A percentile compares a stretch with the other conserved stretches of the same genome.
phyloP scores from a whole-genome alignment of 306 rosid genomes.

The Begonia masoniana region DNA sequence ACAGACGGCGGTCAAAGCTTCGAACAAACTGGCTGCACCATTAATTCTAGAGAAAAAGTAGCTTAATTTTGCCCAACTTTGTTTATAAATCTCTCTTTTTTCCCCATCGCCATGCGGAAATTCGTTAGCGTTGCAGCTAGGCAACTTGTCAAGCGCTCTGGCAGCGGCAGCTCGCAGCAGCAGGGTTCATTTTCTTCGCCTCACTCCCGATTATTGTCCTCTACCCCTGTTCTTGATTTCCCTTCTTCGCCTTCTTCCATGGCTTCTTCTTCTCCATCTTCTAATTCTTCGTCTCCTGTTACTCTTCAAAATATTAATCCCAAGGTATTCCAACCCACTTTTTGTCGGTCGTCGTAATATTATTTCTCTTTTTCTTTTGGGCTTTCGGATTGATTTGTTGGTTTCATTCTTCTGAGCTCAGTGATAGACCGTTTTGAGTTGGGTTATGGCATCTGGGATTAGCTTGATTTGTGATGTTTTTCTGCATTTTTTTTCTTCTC shows the following conservation, averaged over 20 bases:
- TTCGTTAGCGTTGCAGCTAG: constrained; percentile 35
- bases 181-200: constrained; percentile 10
- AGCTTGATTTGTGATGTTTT: neutral
- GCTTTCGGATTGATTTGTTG: neutral
- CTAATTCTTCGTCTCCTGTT: constrained; percentile 24
- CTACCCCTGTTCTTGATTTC: neutral
- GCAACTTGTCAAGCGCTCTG: constrained; percentile 24
- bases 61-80: neutral
- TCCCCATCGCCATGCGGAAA: constrained; percentile 45
- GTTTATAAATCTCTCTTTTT: neutral
- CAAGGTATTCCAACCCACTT: constrained; percentile 26
- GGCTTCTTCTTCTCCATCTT: constrained; percentile 16
- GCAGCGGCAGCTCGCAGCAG: constrained; percentile 1
- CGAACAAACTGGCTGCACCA: neutral
- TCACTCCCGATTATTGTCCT: constrained; percentile 24
- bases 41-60: neutral
- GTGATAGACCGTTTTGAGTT: neutral
- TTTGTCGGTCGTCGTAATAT: neutral
- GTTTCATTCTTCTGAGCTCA: neutral
- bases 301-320: constrained; percentile 50
- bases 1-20: constrained; percentile 1
- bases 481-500: neutral
- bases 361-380: neutral
- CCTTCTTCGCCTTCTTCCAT: constrained; percentile 9
- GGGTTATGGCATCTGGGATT: neutral